Base-by-base conservation (phyloP, 192 early-diverging fungal genomes). In the Coemansia sp. region DNA sequence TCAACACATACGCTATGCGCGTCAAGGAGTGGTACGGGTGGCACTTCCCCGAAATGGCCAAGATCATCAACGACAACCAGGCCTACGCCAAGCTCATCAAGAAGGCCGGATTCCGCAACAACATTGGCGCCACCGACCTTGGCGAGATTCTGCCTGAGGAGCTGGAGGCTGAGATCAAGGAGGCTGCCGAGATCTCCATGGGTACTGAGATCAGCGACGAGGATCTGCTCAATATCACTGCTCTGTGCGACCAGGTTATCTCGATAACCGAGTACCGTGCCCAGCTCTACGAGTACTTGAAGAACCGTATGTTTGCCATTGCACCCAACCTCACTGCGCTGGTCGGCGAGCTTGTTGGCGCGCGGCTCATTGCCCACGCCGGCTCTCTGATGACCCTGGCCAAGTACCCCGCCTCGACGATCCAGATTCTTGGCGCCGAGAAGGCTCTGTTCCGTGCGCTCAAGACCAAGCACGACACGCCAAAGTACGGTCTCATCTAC, bases 381-480 rank as follows among this genome's bases (percentile, higher is more conserved):
- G 98, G 98, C 62, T 91, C 89, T 32, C 80, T 98, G 72, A 94
- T 94, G 83, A 99, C 94, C 74, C 82, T 99, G 66, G 89, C 93
- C 74, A 99, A 99, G 85, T 89, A 93, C 78, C 98, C 98, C 27
- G 96, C 96, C 52, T 93, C 91, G 42, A 99, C 98, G 55, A 90
- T 99, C 60, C 98, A 99, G 84, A 98, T 99, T 59, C 87, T 99
- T 17, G 98, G 98, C 78, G 98, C 98, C 34, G 98, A 99, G 83
- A 99, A 99, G 89, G 98, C 98, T n/a, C 88, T 99, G 26, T 99
- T 99, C 90, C 88, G 96, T 37, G 97, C 97, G 4, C 83, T 99
- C 67, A 99, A 99, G 88, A 90, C 93, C 72, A 99, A 99, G 83
- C 90, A 93, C 74, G 88, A 95, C 77, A 99, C 97, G 14, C 97